Evolutionary conservation across 1,284 basidiomycete genomes (phyloP), one percentile per base, ranked within the genome.

Genomic region (Microbotryum silenes-acaulis): DNA sequence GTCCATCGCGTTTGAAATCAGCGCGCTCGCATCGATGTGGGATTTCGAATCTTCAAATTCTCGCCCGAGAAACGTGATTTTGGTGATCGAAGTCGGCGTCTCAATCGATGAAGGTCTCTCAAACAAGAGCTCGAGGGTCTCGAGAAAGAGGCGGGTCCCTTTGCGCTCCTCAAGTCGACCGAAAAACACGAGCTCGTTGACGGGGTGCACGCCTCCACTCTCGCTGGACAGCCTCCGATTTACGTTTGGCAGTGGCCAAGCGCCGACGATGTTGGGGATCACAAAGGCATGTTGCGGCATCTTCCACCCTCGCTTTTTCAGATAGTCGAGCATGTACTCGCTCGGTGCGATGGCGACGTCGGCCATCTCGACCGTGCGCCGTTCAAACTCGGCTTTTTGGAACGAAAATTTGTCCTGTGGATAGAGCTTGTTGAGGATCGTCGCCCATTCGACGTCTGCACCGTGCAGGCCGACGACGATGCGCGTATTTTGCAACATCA

Each of bases 141-240:
- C 42, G 50, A 69, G 16, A 47, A 69, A 51, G 27, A 69, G 51
- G 2, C 58, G 56, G 2, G 61, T 59, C 2, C 67, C 67, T 54
- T 69, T 69, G 50, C 67, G 65, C 45, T 69, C 67, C 46, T 69
- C 67, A 33, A 69, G 62, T 5, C 67, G 65, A 1, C 67, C 67
- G 55, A 69, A 69, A 52, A 66, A 69, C 45, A 69, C 67, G 53
- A 69, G 59, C 33, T 69, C 67, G 23, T 48, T 52, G 20, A 69
- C 42, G 4, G 60, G 62, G 7, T 42, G 29, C 5, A 45, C 42
- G 18, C 25, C 29, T 31, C 7, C 16, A 42, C 20, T 1, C 31
- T 14, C 1, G 48, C 9, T 1, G 48, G 25, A 21, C 7, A 12
- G 23, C 27, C 20, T 25, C 51, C 37, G 37, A 18, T 42, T 12